phyloP scores from a whole-genome alignment of 768 basidiomycete species.

The Lenzites betulinus region DNA sequence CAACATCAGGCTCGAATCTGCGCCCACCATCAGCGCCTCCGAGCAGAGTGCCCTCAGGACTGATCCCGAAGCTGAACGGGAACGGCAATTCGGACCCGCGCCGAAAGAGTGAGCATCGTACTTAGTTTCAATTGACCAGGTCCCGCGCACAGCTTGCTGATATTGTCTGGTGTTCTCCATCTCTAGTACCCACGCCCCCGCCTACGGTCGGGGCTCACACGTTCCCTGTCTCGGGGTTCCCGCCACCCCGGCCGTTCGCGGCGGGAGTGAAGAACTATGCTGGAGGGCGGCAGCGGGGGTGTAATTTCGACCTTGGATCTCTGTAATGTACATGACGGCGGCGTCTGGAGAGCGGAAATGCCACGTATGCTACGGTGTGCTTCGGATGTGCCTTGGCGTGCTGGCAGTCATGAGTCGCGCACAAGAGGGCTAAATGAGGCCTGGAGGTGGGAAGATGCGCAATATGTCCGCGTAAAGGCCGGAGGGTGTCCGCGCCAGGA shows the following conservation, averaged over 20 bases:
- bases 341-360: slow-evolving; percentile 8
- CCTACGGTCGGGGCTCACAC: slow-evolving; percentile 67
- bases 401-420: slow-evolving; percentile 11
- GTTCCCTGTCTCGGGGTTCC: slow-evolving; percentile 79
- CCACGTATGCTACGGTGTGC: slow-evolving; percentile 23
- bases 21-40: slow-evolving; percentile 20
- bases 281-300: slow-evolving; percentile 69
- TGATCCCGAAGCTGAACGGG: slow-evolving; percentile 18
- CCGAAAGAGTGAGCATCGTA: slow-evolving; percentile 30
- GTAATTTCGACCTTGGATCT: slow-evolving; percentile 60
- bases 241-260: slow-evolving; percentile 69
- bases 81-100: slow-evolving; percentile 22
- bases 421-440: background rate
- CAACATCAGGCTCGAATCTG: slow-evolving; percentile 9
- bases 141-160: slow-evolving; percentile 11
- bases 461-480: slow-evolving; percentile 19
- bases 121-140: background rate
- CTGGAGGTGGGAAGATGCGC: slow-evolving; percentile 5
- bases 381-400: background rate
- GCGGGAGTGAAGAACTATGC: slow-evolving; percentile 54
- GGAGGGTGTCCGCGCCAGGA: background rate
- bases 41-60: slow-evolving; percentile 21
- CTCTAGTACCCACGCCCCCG: slow-evolving; percentile 56
- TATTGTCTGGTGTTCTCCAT: slow-evolving; percentile 3
- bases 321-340: slow-evolving; percentile 28